phyloP scores from a whole-genome alignment of 345 rosid genomes.

The Syzygium oleosum region DNA sequence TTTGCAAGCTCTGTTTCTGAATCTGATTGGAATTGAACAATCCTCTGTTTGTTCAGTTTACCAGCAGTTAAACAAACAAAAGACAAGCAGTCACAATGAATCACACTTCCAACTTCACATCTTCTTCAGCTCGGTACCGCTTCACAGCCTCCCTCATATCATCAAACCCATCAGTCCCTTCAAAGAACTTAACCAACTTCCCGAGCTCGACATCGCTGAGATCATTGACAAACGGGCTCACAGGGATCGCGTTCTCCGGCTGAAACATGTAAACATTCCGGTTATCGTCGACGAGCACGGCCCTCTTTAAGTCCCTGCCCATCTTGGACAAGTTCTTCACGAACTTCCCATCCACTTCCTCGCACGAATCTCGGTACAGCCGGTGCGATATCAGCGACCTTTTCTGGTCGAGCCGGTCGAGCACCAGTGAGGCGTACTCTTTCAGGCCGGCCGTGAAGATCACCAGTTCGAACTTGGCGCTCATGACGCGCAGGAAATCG shows the following conservation, averaged over 20 bases:
- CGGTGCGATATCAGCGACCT: slow-evolving; percentile 55
- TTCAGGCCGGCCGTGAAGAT: slow-evolving; percentile 85
- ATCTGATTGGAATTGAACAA: not conserved
- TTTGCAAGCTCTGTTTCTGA: not conserved
- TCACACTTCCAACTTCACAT: not conserved
- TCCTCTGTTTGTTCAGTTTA: not conserved
- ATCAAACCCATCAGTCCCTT: slow-evolving; percentile 35
- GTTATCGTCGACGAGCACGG: slow-evolving; percentile 80
- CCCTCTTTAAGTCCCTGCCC: slow-evolving; percentile 53
- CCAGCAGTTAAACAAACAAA: not conserved
- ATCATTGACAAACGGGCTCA: slow-evolving; percentile 59
- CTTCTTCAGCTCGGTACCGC: slow-evolving; percentile 14
- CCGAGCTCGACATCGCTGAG: slow-evolving; percentile 37
- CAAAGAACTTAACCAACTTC: slow-evolving; percentile 46
- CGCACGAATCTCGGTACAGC: slow-evolving; percentile 67
- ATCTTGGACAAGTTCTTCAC: slow-evolving; percentile 67
- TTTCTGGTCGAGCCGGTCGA: slow-evolving; percentile 49
- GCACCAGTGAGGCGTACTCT: slow-evolving; percentile 71
- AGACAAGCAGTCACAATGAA: not conserved
- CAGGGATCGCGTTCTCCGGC: slow-evolving; percentile 75
- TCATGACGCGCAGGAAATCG: slow-evolving; percentile 41
- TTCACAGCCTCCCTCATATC: slow-evolving; percentile 77
- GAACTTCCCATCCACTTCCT: slow-evolving; percentile 53
- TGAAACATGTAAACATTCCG: slow-evolving; percentile 64
- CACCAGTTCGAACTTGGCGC: slow-evolving; percentile 56